Evolutionary conservation across 176 grass and related monocot genomes (phyloP).

Genomic region (Rhynchospora tenuis): DNA sequence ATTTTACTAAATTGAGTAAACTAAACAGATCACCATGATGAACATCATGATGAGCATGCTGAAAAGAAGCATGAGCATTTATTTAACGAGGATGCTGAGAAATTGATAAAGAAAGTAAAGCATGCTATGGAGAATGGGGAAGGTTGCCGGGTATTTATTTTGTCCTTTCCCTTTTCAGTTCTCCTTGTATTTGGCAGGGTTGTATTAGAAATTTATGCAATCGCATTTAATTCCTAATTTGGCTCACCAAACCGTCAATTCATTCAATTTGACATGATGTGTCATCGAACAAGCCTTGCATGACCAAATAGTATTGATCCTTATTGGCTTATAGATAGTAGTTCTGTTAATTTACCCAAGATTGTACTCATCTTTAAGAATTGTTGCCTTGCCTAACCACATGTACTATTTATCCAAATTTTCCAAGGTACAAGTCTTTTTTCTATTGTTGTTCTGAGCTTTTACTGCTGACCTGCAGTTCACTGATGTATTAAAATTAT

Average conservation of each 20-base stretch:
- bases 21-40: constrained; percentile 52
- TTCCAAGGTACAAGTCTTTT: neutral
- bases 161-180: constrained; percentile 18
- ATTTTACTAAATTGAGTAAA: constrained; percentile 27
- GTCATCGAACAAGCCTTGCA: neutral
- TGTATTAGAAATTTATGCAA: neutral
- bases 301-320: neutral
- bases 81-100: constrained; percentile 73
- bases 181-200: neutral
- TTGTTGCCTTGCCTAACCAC: neutral
- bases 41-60: constrained; percentile 55
- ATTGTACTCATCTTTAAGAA: neutral
- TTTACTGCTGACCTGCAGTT: neutral
- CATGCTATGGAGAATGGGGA: constrained; percentile 80
- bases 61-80: constrained; percentile 62
- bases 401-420: constrained; percentile 18
- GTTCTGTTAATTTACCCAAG: neutral
- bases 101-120: constrained; percentile 95
- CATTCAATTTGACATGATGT: neutral
- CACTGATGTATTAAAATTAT: neutral
- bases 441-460: constrained; percentile 11
- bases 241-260: neutral
- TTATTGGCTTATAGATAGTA: neutral
- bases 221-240: neutral
- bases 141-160: constrained; percentile 70